Evolutionary conservation across 164 flowering plant species (phyloP).

Genomic region (Macadamia integrifolia): DNA sequence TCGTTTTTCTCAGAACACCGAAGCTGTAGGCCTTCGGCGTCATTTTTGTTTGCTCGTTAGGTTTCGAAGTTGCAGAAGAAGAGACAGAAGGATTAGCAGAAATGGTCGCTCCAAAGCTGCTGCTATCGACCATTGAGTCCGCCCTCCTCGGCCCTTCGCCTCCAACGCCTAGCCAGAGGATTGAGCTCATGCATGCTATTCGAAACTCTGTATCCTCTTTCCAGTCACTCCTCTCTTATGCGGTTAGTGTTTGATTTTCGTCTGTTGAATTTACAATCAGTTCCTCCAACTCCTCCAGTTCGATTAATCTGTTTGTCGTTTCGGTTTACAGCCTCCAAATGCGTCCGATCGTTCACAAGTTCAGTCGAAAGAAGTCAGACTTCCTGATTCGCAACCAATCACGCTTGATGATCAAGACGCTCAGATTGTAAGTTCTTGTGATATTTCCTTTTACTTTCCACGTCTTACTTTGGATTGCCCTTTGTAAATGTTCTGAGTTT

Average conservation of each 20-base stretch:
- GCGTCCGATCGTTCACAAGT: constrained; percentile 76
- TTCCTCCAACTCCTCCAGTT: not conserved
- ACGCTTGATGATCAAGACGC: constrained; percentile 90
- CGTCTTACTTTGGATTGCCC: no score
- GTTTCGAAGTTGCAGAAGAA: constrained; percentile 2
- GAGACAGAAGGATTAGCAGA: not conserved
- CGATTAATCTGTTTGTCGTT: not conserved
- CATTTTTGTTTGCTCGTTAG: not conserved
- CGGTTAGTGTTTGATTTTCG: constrained; percentile 30
- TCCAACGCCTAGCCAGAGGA: constrained; percentile 67
- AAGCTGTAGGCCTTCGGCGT: constrained; percentile 4
- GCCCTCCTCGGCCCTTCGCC: constrained; percentile 53
- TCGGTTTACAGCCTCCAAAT: constrained; percentile 59
- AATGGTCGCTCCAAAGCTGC: constrained; percentile 77
- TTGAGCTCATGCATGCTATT: constrained; percentile 80
- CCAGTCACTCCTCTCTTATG: constrained; percentile 64
- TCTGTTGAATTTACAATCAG: not conserved
- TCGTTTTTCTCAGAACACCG: no score
- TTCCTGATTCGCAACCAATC: constrained; percentile 68
- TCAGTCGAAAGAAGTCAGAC: constrained; percentile 75
- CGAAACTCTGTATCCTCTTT: constrained; percentile 54
- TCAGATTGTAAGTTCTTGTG: constrained; percentile 56
- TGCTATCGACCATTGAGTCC: constrained; percentile 57
- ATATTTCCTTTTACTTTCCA: not conserved
- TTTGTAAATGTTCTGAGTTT: no score